These are phyloP conservation scores for Sporodiniella umbellata DNA, from an alignment of 371 early-diverging fungal genomes.

Conservation along the genomic window DNA sequence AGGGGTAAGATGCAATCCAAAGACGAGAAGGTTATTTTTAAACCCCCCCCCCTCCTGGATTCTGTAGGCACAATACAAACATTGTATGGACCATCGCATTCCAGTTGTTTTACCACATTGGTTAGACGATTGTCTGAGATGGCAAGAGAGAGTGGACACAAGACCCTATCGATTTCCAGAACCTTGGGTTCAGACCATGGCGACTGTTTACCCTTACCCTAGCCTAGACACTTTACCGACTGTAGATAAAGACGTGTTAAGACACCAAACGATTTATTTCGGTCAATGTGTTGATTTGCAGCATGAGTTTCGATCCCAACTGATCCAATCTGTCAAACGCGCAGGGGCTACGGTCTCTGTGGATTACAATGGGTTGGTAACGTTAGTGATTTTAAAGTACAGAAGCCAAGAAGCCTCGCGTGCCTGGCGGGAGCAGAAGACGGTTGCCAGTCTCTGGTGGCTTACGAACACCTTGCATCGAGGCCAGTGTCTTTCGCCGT, in stretches of 20 bases:
- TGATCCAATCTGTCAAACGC: constrained; percentile 38
- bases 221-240: not conserved
- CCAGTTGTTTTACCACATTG: constrained; percentile 75
- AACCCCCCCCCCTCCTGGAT: too few species aligned
- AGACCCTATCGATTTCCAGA: constrained; percentile 4
- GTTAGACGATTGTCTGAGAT: constrained; percentile 71
- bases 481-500: constrained; percentile 35
- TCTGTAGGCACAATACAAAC: constrained; percentile 47
- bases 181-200: constrained; percentile 8
- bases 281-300: constrained; percentile 16
- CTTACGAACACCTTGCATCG: constrained; percentile 43
- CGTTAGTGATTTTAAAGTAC: constrained; percentile 57
- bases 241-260: constrained; percentile 11
- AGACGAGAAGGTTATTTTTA: not conserved
- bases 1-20: constrained; percentile 37
- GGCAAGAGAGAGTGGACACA: constrained; percentile 12
- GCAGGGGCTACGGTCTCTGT: constrained; percentile 53
- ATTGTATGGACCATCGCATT: constrained; percentile 46
- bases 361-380: constrained; percentile 36
- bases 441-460: constrained; percentile 64
- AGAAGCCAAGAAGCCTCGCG: constrained; percentile 48
- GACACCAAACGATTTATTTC: constrained; percentile 27
- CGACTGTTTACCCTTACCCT: constrained; percentile 11
- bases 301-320: constrained; percentile 14
- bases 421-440: constrained; percentile 62